Evolutionary conservation across 768 basidiomycete species (phyloP).

Genomic region (Baorangia bicolor): DNA sequence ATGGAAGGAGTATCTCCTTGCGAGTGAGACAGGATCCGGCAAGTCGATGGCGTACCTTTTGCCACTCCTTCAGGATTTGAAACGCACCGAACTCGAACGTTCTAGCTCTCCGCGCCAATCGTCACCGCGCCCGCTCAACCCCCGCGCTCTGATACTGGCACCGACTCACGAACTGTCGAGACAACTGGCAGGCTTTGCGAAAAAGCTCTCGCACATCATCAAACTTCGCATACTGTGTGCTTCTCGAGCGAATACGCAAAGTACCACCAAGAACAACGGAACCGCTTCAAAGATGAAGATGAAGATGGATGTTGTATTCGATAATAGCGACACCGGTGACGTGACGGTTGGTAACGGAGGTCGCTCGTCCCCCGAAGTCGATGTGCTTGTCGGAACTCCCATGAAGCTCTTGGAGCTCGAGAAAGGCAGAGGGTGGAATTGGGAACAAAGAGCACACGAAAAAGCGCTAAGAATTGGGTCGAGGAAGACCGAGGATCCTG

Average conservation of each 20-base stretch:
- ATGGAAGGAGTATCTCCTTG: slow-evolving; percentile 59
- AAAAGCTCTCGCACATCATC: slow-evolving; percentile 67
- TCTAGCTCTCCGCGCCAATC: slow-evolving; percentile 3
- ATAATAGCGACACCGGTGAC: slow-evolving; percentile 26
- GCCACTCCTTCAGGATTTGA: slow-evolving; percentile 78
- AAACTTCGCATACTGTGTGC: slow-evolving; percentile 77
- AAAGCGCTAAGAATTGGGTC: slow-evolving; percentile 23
- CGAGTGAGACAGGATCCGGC: slow-evolving; percentile 88
- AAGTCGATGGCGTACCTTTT: slow-evolving; percentile 91
- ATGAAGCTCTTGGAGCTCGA: slow-evolving; percentile 62
- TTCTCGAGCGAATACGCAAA: slow-evolving; percentile 54
- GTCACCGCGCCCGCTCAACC: slow-evolving; percentile 43
- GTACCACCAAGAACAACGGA: slow-evolving; percentile 23
- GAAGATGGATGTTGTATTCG: slow-evolving; percentile 13
- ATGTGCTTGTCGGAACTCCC: slow-evolving; percentile 65
- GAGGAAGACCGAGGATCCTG: slow-evolving; percentile 30
- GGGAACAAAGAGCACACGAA: slow-evolving; percentile 31
- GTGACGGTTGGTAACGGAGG: slow-evolving; percentile 26
- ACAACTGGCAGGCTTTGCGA: slow-evolving; percentile 74
- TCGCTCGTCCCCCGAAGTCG: slow-evolving; percentile 35
- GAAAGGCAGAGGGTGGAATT: slow-evolving; percentile 54
- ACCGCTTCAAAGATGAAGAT: slow-evolving; percentile 52
- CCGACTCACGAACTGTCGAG: slow-evolving; percentile 89
- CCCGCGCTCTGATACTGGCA: slow-evolving; percentile 78
- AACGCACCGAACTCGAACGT: slow-evolving; percentile 51